Percentiles rank a stretch among this genome's conserved stretches.
These are phyloP conservation scores for Oxyria digyna DNA, from an alignment of 148 eudicot genomes.

Conservation along the genomic window DNA sequence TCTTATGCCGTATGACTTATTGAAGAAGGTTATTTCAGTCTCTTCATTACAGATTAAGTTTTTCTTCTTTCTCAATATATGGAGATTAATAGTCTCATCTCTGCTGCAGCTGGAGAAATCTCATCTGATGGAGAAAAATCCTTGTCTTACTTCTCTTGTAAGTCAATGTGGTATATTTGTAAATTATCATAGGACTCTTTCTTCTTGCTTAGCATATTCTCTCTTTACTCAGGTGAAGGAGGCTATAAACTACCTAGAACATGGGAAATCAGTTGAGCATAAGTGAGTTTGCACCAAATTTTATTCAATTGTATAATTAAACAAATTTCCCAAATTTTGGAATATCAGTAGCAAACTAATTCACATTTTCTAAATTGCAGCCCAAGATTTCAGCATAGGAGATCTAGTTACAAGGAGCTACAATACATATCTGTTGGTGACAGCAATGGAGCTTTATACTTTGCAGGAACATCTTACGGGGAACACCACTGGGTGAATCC, in stretches of 20 bases:
- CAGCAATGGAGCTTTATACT: conserved; percentile 78
- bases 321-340: neutral
- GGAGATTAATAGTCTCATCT: neutral
- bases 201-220: neutral
- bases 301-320: neutral
- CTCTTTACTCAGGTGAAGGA: conserved; percentile 51
- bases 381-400: conserved; percentile 65
- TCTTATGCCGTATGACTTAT: conserved; percentile 45
- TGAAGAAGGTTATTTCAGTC: conserved; percentile 49
- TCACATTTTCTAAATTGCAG: conserved; percentile 12
- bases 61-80: neutral
- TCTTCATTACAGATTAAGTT: neutral
- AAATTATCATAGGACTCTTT: neutral
- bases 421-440: conserved; percentile 94
- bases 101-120: conserved; percentile 55
- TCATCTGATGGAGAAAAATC: conserved; percentile 36
- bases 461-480: conserved; percentile 82
- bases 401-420: conserved; percentile 81
- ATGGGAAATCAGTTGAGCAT: conserved; percentile 33
- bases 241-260: conserved; percentile 43
- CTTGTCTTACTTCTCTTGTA: conserved; percentile 44
- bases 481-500: conserved; percentile 91
- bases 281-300: conserved; percentile 33
- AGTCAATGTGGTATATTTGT: conserved; percentile 13
- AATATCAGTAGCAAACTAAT: neutral